These are phyloP conservation scores for Theobroma cacao DNA, from an alignment of 345 rosid species.

Conservation along the genomic window DNA sequence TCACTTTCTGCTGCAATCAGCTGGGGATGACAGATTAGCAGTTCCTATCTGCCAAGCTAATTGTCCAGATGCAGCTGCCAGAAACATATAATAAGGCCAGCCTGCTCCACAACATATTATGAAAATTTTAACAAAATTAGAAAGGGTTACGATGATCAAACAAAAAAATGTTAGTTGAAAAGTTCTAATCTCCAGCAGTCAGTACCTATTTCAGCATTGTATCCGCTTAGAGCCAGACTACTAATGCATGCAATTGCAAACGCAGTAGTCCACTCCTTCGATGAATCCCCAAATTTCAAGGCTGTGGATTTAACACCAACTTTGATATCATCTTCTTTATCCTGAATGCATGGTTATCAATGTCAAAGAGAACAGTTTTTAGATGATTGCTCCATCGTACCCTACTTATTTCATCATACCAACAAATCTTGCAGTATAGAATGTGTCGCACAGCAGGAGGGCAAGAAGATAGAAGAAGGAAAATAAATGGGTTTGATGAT, in stretches of 20 bases:
- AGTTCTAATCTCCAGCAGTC: background rate
- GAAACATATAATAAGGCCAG: constrained; percentile 66
- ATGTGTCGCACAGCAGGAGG: background rate
- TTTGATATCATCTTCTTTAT: constrained; percentile 85
- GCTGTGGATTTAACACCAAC: constrained; percentile 98
- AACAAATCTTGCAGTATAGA: no score
- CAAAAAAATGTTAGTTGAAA: background rate
- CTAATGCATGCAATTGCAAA: constrained; percentile 69
- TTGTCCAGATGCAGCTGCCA: constrained; percentile 81
- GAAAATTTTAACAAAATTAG: background rate
- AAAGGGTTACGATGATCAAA: constrained; percentile 2
- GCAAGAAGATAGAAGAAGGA: background rate
- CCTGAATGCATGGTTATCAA: constrained; percentile 36
- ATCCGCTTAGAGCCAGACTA: constrained; percentile 70
- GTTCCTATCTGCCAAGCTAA: constrained; percentile 86
- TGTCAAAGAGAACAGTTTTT: background rate
- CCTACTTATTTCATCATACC: no score
- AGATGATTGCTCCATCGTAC: background rate
- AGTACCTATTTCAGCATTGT: constrained; percentile 72
- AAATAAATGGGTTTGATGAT: no score
- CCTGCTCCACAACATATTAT: constrained; percentile 38
- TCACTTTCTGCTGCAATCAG: constrained; percentile 46
- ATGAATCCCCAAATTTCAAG: constrained; percentile 80
- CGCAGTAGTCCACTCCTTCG: constrained; percentile 76
- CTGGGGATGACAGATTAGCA: constrained; percentile 58